Evolutionary conservation across 139 green algal genomes (phyloP).

Genomic region (Picochlorum sp.): DNA sequence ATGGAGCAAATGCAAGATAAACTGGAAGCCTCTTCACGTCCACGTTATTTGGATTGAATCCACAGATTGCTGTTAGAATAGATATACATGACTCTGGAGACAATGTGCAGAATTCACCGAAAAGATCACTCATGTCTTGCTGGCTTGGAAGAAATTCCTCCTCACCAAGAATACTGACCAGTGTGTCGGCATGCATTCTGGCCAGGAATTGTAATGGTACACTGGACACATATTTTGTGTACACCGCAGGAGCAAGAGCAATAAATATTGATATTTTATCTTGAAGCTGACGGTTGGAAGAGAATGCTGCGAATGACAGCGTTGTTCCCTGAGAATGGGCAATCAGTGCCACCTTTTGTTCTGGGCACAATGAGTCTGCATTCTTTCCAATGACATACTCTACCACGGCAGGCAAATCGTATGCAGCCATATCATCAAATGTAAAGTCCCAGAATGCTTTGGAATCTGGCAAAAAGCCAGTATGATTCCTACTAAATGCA

Average conservation of each 20-base stretch:
- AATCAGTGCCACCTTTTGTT: constrained; percentile 33
- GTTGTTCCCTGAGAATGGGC: constrained; percentile 54
- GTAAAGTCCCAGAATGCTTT: constrained; percentile 49
- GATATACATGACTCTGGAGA: constrained; percentile 31
- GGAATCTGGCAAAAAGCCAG: constrained; percentile 10
- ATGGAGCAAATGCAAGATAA: constrained; percentile 36
- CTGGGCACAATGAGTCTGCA: not conserved
- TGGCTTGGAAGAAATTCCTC: constrained; percentile 42
- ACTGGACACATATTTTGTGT: constrained; percentile 35
- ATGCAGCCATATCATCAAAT: constrained; percentile 52
- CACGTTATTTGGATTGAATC: constrained; percentile 48
- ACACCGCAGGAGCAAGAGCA: constrained; percentile 54
- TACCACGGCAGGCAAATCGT: constrained; percentile 58
- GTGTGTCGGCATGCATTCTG: constrained; percentile 23
- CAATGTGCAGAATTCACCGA: constrained; percentile 22
- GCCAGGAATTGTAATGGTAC: constrained; percentile 27
- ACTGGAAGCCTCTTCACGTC: constrained; percentile 31
- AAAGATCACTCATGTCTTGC: constrained; percentile 21
- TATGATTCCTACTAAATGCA: constrained; percentile 53
- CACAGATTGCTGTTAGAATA: constrained; percentile 39
- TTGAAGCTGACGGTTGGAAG: constrained; percentile 22
- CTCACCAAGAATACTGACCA: constrained; percentile 28
- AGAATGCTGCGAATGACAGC: constrained; percentile 46
- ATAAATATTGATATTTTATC: constrained; percentile 35
- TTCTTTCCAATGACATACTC: constrained; percentile 43